Conservation (phyloP, 108 stramenopile species). For the Seminavis robusta region DNA sequence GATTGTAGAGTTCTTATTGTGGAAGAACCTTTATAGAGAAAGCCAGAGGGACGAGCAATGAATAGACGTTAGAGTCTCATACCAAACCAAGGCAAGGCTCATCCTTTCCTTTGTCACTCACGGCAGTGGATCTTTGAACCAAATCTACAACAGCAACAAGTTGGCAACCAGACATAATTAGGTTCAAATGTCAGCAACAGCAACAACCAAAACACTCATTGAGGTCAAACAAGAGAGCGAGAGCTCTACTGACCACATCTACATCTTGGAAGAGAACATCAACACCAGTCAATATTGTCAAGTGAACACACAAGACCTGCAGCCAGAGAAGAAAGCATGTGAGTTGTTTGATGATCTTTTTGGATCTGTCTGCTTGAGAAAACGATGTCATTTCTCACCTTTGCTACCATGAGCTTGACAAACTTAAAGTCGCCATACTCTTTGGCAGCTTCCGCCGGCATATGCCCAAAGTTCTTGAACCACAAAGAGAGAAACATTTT, state of each 20-base stretch:
- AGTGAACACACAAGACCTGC: constrained; percentile 53
- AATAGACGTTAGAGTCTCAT: no score
- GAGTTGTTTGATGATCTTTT: no score
- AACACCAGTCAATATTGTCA: constrained; percentile 31
- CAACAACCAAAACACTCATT: no score
- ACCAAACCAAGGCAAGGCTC: no score
- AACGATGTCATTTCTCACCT: constrained; percentile 37
- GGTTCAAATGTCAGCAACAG: no score
- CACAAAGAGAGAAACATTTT: neutral
- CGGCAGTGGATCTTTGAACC: constrained; percentile 59
- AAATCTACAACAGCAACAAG: constrained; percentile 27
- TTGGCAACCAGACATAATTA: no score
- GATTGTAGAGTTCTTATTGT: constrained; percentile 6
- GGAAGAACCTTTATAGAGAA: no score
- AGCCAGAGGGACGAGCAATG: no score
- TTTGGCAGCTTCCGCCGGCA: constrained; percentile 52
- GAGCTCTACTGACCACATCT: constrained; percentile 57
- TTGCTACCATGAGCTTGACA: constrained; percentile 79
- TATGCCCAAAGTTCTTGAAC: constrained; percentile 33
- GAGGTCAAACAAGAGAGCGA: no score
- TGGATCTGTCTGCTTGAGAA: no score
- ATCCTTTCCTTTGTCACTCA: no score
- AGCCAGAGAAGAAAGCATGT: no score
- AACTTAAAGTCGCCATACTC: constrained; percentile 71
- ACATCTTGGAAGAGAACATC: constrained; percentile 83